Conservation (phyloP, 345 rosid genomes). For the Arabidopsis arenosa region DNA sequence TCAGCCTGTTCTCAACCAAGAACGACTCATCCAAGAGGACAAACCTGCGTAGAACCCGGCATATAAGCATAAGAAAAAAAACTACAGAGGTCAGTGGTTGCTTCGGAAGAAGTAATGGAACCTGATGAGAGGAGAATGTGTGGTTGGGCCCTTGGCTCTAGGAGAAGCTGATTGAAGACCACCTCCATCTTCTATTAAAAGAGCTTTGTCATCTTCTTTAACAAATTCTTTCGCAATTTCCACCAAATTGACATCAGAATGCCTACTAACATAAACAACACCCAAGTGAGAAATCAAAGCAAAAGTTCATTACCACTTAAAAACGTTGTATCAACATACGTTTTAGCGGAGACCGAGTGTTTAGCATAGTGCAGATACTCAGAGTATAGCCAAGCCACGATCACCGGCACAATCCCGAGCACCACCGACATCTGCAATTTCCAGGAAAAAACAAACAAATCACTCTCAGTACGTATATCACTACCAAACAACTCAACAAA, state of each 20-base stretch:
- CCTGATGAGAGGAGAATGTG: slow-evolving; percentile 66
- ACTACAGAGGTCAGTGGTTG: neutral
- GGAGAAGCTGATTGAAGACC: slow-evolving; percentile 86
- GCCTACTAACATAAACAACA: slow-evolving; percentile 58
- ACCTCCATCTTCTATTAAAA: slow-evolving; percentile 79
- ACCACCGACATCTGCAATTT: slow-evolving; percentile 73
- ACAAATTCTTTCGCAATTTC: slow-evolving; percentile 61
- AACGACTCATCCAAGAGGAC: slow-evolving; percentile 82
- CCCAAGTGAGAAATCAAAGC: slow-evolving; percentile 2
- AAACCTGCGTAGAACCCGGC: slow-evolving; percentile 56
- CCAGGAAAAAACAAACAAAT: slow-evolving; percentile 5
- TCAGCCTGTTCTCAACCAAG: slow-evolving; percentile 78
- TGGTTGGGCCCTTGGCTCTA: slow-evolving; percentile 52
- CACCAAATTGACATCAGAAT: slow-evolving; percentile 75
- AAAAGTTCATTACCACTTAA: neutral
- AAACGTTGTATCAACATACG: slow-evolving; percentile 52
- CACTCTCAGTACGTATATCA: slow-evolving; percentile 33
- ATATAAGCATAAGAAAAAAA: slow-evolving; percentile 11
- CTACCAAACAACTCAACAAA: neutral
- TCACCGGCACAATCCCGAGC: slow-evolving; percentile 68
- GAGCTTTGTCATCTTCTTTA: slow-evolving; percentile 77
- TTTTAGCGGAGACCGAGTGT: slow-evolving; percentile 56
- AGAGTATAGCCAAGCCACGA: slow-evolving; percentile 78
- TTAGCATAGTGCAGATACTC: slow-evolving; percentile 78
- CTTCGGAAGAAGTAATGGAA: slow-evolving; percentile 1